Evolutionary conservation across 805 yeast species (phyloP).

Genomic region (Monosporozyma solicola): DNA sequence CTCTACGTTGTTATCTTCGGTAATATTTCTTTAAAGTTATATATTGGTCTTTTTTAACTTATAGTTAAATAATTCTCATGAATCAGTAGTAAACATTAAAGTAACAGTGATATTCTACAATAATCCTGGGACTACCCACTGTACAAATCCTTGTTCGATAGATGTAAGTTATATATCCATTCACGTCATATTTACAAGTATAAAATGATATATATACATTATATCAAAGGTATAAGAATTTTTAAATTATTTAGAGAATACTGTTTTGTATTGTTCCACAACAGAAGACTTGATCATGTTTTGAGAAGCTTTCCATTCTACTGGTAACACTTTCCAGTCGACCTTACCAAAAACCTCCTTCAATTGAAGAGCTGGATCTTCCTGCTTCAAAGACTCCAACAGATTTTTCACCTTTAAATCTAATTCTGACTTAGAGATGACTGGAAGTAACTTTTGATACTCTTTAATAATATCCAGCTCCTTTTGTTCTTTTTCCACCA

Average conservation of each 20-base stretch:
- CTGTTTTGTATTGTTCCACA: conserved; percentile 13
- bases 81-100: no score
- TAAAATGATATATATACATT: background rate
- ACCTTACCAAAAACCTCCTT: conserved; percentile 28
- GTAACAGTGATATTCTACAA: no score
- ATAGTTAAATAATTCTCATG: no score
- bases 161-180: background rate
- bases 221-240: background rate
- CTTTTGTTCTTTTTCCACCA: conserved; percentile 43
- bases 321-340: conserved; percentile 27
- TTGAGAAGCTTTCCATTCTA: conserved; percentile 32
- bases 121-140: no score
- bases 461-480: conserved; percentile 38
- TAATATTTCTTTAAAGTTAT: no score
- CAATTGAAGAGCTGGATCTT: conserved; percentile 19
- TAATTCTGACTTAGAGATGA: conserved; percentile 40
- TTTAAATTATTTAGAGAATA: background rate
- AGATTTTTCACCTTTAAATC: conserved; percentile 27
- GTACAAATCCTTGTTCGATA: no score
- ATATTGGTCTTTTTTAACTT: no score
- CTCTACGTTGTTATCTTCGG: no score
- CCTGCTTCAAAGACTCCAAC: conserved; percentile 15
- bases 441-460: conserved; percentile 36
- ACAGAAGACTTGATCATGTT: conserved; percentile 26
- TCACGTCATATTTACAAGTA: background rate